Evolutionary conservation across 2,329 filamentous ascomycete genomes (phyloP), one percentile per base, ranked within the genome.

Genomic region (Zymoseptoria ardabiliae): DNA sequence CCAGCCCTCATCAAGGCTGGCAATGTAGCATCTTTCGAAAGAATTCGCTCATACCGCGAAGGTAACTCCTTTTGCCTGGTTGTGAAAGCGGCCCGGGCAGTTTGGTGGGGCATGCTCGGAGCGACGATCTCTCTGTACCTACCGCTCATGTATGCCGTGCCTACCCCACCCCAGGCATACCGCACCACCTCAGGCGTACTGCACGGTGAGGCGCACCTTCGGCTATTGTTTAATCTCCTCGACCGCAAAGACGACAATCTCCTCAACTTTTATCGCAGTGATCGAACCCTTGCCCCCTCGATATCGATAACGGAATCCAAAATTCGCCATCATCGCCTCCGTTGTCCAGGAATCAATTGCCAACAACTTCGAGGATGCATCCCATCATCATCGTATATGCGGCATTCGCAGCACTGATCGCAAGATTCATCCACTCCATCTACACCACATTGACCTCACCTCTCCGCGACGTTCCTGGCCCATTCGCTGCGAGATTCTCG

Each of bases 401-500:
- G 11, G 49, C 20, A 13, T 23, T 51, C 2, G 22, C 22, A n/a
- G 53, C 53, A 19, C 11, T 53, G 10, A 10, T 19, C 5, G 57
- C 30, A 17, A 45, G 49, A 10, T 2, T 60, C n/a, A 2, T 55
- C 11, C 58, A 60, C 49, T 17, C 49, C 13, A 20, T 62, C 17
- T 57, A 60, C 52, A 55, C 50, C n/a, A 8, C 49, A 17, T 45
- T 57, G 23, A 53, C 58, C 4, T 63, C 58, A 13, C 61, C 63
- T 9, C 52, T 67, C 11, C 59, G 62, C 48, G 55, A 62, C 28
- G 53, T 69, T 13, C 65, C 62, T 13, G 66, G 67, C 11, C 67
- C 67, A 13, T 59, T 64, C 30, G 17, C 63, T 6, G 63, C 66
- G 2, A 62, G 63, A 11, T 68, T 65, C 54, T 63, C 67, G 5